Percentiles rank a stretch among this genome's conserved stretches.
phyloP scores from a whole-genome alignment of 495 filamentous ascomycete genomes.

The Trichoderma parareesei region DNA sequence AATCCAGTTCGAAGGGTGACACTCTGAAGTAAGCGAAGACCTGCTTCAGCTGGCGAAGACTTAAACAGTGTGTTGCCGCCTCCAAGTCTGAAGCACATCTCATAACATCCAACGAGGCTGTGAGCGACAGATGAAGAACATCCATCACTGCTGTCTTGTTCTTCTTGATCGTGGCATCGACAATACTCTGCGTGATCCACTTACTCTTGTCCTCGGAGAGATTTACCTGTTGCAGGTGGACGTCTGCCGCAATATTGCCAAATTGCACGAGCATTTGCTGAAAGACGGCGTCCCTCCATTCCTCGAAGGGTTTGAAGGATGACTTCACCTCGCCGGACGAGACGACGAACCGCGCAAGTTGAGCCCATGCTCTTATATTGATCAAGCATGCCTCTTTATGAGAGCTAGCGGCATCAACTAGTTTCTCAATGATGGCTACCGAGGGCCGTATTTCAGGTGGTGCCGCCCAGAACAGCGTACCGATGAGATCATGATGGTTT shows the following conservation, averaged over 20 bases:
- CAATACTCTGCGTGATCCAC: constrained; percentile 28
- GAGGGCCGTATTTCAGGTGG: constrained; percentile 63
- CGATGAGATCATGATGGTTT: constrained; percentile 91
- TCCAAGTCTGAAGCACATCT: constrained; percentile 28
- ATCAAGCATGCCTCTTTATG: constrained; percentile 82
- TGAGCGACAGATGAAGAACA: constrained; percentile 31
- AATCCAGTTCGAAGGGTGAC: constrained; percentile 30
- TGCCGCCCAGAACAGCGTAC: constrained; percentile 79
- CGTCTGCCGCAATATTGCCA: constrained; percentile 38
- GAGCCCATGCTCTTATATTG: constrained; percentile 72
- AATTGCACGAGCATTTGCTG: constrained; percentile 42
- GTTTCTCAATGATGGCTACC: constrained; percentile 60
- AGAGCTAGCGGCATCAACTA: constrained; percentile 70
- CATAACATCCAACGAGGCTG: constrained; percentile 34
- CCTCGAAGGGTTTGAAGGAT: constrained; percentile 49
- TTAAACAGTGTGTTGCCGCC: constrained; percentile 29
- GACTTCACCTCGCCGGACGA: constrained; percentile 45
- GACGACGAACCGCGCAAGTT: constrained; percentile 68
- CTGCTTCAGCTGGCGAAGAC: not conserved
- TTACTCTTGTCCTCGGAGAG: constrained; percentile 29
- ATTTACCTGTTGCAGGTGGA: constrained; percentile 37
- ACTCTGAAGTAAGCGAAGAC: constrained; percentile 35
- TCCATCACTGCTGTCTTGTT: constrained; percentile 41
- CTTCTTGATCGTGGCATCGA: constrained; percentile 32
- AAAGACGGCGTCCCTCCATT: constrained; percentile 59